phyloP scores from a whole-genome alignment of 495 filamentous ascomycete genomes.

The Immersiella caudata region DNA sequence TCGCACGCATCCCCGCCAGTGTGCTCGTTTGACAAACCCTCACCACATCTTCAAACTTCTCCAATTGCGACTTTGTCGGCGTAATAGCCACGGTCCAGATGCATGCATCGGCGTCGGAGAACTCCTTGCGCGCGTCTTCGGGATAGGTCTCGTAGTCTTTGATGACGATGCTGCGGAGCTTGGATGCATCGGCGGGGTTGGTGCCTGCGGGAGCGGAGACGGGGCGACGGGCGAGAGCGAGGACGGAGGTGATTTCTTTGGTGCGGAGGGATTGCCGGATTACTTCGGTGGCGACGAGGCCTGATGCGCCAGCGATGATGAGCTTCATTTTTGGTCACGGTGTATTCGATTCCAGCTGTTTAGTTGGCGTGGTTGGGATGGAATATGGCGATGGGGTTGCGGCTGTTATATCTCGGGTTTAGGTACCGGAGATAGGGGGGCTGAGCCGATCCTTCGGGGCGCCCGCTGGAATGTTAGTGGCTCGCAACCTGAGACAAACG shows the following conservation, averaged over 20 bases:
- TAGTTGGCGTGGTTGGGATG: not conserved
- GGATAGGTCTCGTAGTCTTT: constrained; percentile 50
- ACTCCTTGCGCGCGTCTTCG: constrained; percentile 42
- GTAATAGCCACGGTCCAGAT: constrained; percentile 56
- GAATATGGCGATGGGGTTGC: not conserved
- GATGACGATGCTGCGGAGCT: constrained; percentile 46
- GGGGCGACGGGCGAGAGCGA: constrained; percentile 45
- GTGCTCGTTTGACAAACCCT: constrained; percentile 34
- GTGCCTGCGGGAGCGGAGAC: constrained; percentile 14
- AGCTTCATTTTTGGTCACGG: constrained; percentile 50
- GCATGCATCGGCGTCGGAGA: constrained; percentile 54
- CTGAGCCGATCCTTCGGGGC: not conserved
- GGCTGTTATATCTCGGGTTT: not conserved
- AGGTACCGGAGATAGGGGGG: not conserved
- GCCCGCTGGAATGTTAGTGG: not conserved
- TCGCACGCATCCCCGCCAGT: constrained; percentile 15
- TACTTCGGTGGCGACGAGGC: constrained; percentile 53
- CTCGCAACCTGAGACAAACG: not conserved
- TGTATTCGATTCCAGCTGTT: no score
- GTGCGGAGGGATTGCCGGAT: constrained; percentile 47
- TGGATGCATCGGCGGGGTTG: constrained; percentile 31
- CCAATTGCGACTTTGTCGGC: constrained; percentile 39
- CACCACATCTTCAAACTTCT: constrained; percentile 44
- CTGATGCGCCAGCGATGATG: constrained; percentile 54
- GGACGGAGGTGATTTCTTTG: constrained; percentile 44